Percentiles rank a stretch among this genome's conserved stretches.
Evolutionary conservation across 2,329 filamentous ascomycete genomes (phyloP).

Genomic region (Epichloe sibirici): DNA sequence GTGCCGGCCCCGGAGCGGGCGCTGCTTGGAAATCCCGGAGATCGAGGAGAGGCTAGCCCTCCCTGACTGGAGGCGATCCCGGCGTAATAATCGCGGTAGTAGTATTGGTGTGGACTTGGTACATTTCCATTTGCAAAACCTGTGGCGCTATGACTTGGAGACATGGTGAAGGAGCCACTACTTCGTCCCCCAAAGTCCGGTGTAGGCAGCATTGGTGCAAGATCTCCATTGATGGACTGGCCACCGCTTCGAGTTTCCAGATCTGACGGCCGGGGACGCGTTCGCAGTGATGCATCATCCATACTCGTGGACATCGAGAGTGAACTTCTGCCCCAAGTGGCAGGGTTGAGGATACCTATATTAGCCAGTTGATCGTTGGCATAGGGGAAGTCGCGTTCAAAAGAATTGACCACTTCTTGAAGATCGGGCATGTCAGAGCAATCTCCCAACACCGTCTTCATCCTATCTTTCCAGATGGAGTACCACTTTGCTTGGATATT

Average conservation of each 20-base stretch:
- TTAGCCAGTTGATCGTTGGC: conserved; percentile 59
- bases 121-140: conserved; percentile 11
- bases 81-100: conserved; percentile 43
- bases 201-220: conserved; percentile 49
- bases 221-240: conserved; percentile 49
- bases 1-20: conserved; percentile 34
- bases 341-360: conserved; percentile 70
- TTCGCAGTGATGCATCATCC: conserved; percentile 37
- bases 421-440: conserved; percentile 50
- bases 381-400: conserved; percentile 66
- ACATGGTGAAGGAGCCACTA: conserved; percentile 54
- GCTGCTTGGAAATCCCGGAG: conserved; percentile 38
- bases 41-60: conserved; percentile 46
- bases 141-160: conserved; percentile 32
- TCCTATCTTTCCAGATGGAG: conserved; percentile 69
- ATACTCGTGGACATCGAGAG: conserved; percentile 46
- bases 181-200: conserved; percentile 54
- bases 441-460: conserved; percentile 60
- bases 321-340: conserved; percentile 44
- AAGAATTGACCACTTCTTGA: conserved; percentile 62
- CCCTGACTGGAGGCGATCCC: conserved; percentile 27
- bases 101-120: conserved; percentile 41
- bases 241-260: conserved; percentile 42
- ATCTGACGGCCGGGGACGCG: conserved; percentile 36
- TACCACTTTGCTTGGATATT: conserved; percentile 78